Evolutionary conservation across 768 basidiomycete genomes (phyloP).

Genomic region (Cystofilobasidium ferigula): DNA sequence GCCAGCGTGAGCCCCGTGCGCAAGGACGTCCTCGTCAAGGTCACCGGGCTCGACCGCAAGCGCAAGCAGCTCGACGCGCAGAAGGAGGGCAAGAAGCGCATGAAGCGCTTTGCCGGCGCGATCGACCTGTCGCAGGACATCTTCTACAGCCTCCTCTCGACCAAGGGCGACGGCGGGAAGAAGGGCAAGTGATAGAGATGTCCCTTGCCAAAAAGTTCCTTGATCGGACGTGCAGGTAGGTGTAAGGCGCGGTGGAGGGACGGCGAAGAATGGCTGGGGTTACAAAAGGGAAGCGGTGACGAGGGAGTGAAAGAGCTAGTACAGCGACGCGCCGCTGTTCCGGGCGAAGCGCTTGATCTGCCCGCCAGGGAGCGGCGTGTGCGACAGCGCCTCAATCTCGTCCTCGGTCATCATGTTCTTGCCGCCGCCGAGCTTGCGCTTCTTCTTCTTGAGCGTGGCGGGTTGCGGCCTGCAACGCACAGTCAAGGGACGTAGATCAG

Average conservation of each 20-base stretch:
- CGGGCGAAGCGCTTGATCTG: neutral
- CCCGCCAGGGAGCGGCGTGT: neutral
- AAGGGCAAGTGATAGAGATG: neutral
- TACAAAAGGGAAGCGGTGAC: too few species aligned
- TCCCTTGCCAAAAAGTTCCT: too few species aligned
- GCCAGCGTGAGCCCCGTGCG: constrained; percentile 1
- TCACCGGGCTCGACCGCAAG: constrained; percentile 34
- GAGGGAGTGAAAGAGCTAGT: too few species aligned
- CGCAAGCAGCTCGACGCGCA: constrained; percentile 50
- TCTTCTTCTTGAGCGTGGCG: constrained; percentile 49
- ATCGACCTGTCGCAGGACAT: constrained; percentile 73
- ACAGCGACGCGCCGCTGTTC: neutral
- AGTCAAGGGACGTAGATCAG: neutral
- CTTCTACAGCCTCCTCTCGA: constrained; percentile 70
- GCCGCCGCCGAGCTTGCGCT: constrained; percentile 39
- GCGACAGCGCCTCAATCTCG: constrained; percentile 10
- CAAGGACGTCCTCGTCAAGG: constrained; percentile 40
- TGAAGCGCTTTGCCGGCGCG: constrained; percentile 51
- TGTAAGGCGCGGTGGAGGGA: too few species aligned
- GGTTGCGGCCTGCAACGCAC: neutral
- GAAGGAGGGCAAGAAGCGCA: constrained; percentile 78
- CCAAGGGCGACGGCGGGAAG: neutral
- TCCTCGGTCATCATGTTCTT: constrained; percentile 25
- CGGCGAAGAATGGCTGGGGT: too few species aligned
- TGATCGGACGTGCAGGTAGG: too few species aligned